phyloP scores from a whole-genome alignment of 495 filamentous ascomycete genomes.

The Penicillium ochrochloron region DNA sequence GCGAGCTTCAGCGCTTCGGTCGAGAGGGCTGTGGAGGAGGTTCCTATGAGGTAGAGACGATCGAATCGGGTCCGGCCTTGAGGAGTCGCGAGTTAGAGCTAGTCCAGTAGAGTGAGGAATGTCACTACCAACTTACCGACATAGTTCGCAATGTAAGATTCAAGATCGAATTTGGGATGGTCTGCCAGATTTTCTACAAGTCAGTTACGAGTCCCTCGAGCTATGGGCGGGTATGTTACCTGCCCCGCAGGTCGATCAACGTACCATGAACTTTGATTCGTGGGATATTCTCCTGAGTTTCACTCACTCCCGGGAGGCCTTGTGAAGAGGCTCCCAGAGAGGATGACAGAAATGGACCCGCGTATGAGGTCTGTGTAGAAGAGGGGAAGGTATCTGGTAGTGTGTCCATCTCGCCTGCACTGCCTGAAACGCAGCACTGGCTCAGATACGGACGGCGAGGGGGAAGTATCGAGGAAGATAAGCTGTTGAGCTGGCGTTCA shows the following conservation, averaged over 20 bases:
- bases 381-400: conserved; percentile 37
- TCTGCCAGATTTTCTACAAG: conserved; percentile 51
- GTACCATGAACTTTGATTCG: conserved; percentile 40
- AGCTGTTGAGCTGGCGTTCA: neutral
- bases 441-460: neutral
- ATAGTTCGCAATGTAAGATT: conserved; percentile 91
- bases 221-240: conserved; percentile 2
- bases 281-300: conserved; percentile 16
- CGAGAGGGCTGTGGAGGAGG: conserved; percentile 73
- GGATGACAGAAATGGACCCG: conserved; percentile 17
- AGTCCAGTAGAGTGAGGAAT: neutral
- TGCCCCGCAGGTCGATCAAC: conserved; percentile 18
- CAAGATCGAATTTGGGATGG: conserved; percentile 87
- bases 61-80: conserved; percentile 69
- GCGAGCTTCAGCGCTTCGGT: conserved; percentile 82
- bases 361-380: conserved; percentile 14
- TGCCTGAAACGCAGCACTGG: conserved; percentile 14
- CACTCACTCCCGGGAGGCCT: conserved; percentile 1
- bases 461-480: neutral
- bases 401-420: conserved; percentile 31
- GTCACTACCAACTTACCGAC: conserved; percentile 57
- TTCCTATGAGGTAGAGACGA: conserved; percentile 80
- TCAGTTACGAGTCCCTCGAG: conserved; percentile 10
- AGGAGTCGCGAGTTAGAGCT: neutral
- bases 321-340: neutral